These are phyloP conservation scores for Aspergillus diversus DNA, from an alignment of 495 filamentous ascomycete genomes.

Conservation along the genomic window DNA sequence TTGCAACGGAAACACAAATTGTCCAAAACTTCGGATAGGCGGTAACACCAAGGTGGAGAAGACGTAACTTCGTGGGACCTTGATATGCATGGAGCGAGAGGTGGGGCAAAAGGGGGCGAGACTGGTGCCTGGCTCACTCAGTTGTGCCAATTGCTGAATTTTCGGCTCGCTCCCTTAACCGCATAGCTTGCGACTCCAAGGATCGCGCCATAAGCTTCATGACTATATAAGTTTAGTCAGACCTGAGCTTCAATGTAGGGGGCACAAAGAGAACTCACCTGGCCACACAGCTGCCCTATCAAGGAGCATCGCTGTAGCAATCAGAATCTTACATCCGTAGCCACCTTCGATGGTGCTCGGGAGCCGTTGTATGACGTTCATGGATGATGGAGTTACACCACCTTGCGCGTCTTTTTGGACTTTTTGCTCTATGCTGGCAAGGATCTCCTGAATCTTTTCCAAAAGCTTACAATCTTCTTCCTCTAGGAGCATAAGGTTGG, in stretches of 20 bases:
- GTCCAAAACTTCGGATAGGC: background rate
- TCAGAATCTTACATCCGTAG: constrained; percentile 83
- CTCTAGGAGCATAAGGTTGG: constrained; percentile 86
- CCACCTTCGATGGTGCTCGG: constrained; percentile 67
- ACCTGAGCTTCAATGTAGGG: constrained; percentile 11
- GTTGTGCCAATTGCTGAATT: constrained; percentile 48
- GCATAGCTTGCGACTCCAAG: constrained; percentile 81
- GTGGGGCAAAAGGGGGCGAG: background rate
- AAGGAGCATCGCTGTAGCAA: constrained; percentile 86
- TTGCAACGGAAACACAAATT: no score
- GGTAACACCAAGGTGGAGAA: background rate
- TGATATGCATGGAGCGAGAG: background rate
- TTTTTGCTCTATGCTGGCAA: constrained; percentile 79
- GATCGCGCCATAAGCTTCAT: constrained; percentile 87
- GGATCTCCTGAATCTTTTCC: constrained; percentile 79
- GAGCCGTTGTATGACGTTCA: constrained; percentile 55
- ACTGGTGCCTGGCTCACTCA: background rate
- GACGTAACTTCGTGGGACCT: background rate
- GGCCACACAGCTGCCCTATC: constrained; percentile 93
- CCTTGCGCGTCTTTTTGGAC: constrained; percentile 61
- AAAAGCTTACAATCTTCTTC: constrained; percentile 90
- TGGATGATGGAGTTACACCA: constrained; percentile 50
- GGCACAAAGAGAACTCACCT: constrained; percentile 55
- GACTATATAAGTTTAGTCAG: constrained; percentile 55
- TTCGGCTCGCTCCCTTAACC: constrained; percentile 74